Conservation (phyloP, 169 alveolate species). For the Babesia bigemina region DNA sequence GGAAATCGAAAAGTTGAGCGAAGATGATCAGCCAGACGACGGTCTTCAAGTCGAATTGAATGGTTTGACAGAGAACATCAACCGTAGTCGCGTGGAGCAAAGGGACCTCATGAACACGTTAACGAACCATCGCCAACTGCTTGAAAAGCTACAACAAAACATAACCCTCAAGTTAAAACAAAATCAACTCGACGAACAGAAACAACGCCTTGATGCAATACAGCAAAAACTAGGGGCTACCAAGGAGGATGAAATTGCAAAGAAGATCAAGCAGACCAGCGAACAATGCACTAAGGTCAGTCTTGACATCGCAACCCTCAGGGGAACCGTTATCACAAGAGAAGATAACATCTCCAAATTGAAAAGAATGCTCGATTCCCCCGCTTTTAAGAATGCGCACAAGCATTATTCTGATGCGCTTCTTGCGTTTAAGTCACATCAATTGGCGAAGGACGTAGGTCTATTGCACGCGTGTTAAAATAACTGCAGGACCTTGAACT, state of each 20-base stretch:
- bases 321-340: constrained; percentile 39
- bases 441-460: constrained; percentile 45
- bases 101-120: constrained; percentile 54
- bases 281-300: constrained; percentile 5
- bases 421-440: constrained; percentile 33
- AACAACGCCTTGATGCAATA: constrained; percentile 42
- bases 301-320: constrained; percentile 44
- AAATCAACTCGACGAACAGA: constrained; percentile 52
- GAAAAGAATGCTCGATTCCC: constrained; percentile 10
- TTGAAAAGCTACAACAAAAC: constrained; percentile 62
- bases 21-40: not conserved
- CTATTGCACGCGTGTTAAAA: not conserved
- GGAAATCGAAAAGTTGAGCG: not conserved
- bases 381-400: constrained; percentile 16
- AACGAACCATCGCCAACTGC: constrained; percentile 31
- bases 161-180: constrained; percentile 47
- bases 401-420: constrained; percentile 31
- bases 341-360: constrained; percentile 39
- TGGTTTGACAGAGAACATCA: constrained; percentile 19
- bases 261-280: constrained; percentile 5
- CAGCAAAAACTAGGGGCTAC: constrained; percentile 39
- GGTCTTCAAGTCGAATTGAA: constrained; percentile 37
- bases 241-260: constrained; percentile 9
- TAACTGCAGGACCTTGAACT: constrained; percentile 46
- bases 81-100: constrained; percentile 49